Evolutionary conservation across 176 grass and related monocot genomes (phyloP), one percentile per base, ranked within the genome.

Genomic region (Zoysia pacifica): DNA sequence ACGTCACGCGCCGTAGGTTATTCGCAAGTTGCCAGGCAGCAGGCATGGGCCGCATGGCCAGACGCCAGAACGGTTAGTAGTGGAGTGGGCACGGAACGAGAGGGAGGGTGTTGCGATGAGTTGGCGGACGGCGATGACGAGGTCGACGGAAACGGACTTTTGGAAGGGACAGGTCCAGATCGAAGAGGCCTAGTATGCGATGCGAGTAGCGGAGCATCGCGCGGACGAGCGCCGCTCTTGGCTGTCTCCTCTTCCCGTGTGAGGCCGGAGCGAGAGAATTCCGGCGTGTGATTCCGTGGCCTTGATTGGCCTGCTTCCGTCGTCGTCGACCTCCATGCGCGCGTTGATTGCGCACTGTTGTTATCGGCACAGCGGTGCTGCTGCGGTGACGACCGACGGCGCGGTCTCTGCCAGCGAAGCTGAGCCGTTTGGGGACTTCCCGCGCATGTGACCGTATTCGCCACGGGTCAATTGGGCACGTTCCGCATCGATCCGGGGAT

Each of bases 51-150:
- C 28, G 28, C 28, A 28, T 28, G 28, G 28, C 28, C 28, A 28
- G 28, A 28, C 28, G 62, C 15, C 40, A 56, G 59, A 72, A 53
- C 2, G 11, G 11, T 13, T 45, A 45, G 55, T 58, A 10, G 28
- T 28, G 5, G 68, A 9, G 77, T 74, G 71, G 86, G 80, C 86
- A 79, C 75, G 62, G 75, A 79, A 83, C 73, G 74, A 77, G 77
- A 81, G 59, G 51, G 45, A 45, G 18, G 2, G 39, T 2, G 28
- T 0, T 28, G 28, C 2, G 50, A n/a, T 79, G 86, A 73, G 75
- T 51, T 87, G 86, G 86, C 48, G 43, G 16, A 77, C 70, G 66
- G 74, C 76, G 49, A 75, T 55, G 45, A 75, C 79, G 80, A 79
- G 80, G 51, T 46, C 47, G 61, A 46, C 35, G 37, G 61, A 39